Evolutionary conservation across 78 protist species (phyloP).

Genomic region (Emiliania huxleyi): DNA sequence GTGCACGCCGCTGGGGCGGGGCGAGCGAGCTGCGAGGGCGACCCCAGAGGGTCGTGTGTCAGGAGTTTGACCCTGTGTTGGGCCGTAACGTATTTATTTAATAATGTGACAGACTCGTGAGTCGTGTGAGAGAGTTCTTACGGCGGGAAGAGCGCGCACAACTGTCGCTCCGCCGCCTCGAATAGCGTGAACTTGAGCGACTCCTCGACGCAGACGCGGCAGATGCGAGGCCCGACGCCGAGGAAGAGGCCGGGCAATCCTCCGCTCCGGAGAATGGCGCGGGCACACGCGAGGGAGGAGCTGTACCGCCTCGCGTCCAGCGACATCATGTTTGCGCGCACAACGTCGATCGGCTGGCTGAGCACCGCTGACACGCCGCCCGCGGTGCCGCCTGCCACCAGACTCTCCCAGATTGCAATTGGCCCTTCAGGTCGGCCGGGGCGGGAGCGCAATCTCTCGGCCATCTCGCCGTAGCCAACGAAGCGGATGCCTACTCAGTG

Average conservation of each 20-base stretch:
- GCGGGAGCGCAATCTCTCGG: not conserved
- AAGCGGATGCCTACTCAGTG: not conserved
- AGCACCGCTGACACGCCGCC: not conserved
- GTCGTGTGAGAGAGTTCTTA: too few relatives aligned
- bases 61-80: too few relatives aligned
- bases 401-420: not conserved
- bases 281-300: not conserved
- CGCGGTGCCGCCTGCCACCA: constrained; percentile 11
- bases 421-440: not conserved
- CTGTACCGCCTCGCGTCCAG: not conserved
- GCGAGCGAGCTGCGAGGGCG: too few relatives aligned
- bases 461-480: not conserved
- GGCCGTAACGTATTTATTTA: too few relatives aligned
- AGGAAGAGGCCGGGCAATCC: not conserved
- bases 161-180: too few relatives aligned
- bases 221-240: not conserved
- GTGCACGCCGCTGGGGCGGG: too few relatives aligned
- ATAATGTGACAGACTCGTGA: too few relatives aligned
- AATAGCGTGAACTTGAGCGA: not conserved
- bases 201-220: not conserved
- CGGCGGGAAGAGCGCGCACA: too few relatives aligned
- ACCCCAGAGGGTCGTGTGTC: too few relatives aligned
- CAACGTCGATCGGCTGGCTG: not conserved
- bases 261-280: not conserved
- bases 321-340: not conserved